Base-by-base conservation (phyloP, 2,329 filamentous ascomycete species). In the Sordariomycetes sp. region DNA sequence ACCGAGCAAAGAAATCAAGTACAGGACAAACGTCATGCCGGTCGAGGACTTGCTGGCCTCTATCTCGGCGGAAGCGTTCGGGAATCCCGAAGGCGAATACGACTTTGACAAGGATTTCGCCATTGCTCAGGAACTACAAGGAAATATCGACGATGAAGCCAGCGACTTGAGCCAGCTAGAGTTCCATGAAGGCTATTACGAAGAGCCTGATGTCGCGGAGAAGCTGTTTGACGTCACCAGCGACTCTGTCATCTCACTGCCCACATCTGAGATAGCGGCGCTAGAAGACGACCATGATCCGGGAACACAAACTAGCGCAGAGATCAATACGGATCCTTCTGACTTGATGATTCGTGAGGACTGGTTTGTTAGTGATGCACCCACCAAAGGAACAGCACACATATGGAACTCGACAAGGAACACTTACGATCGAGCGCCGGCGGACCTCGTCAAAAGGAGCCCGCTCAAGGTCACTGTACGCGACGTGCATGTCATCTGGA, bases 401-500 rank as follows among this genome's bases (percentile, higher is more conserved):
- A 79, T 86, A 50, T 95, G 90, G 90, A 85, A 91, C 68, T 90
- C 89, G 1, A 75, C 77, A 1, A 84, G 81, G 62, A 91, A 92
- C 63, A 82, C 80, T 1, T 94, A 94, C 63, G 85, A 87, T 57
- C 74, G 78, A 50, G 78, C 81, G 1, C 84, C 86, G 51, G 76
- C 81, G 54, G 68, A 73, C 10, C 82, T 85, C 60, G 74, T 85
- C 10, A 76, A 77, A 45, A 77, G 76, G 56, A 89, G 86, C 60
- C 89, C 92, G 6, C 72, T 99, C 15, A 85, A 84, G 61, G 76
- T 96, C 2, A 83, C 84, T 5, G 79, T 97, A 17, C 85, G 89
- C 28, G 90, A 96, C 65, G 85, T 96, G 6, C 90, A 97, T 67
- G 75, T 96, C 55, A 96, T 97, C 59, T 99, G 94, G 94, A 95